These are phyloP conservation scores for Ceratobasidium sp. DNA, from an alignment of 1,284 basidiomycete species.

Conservation along the genomic window DNA sequence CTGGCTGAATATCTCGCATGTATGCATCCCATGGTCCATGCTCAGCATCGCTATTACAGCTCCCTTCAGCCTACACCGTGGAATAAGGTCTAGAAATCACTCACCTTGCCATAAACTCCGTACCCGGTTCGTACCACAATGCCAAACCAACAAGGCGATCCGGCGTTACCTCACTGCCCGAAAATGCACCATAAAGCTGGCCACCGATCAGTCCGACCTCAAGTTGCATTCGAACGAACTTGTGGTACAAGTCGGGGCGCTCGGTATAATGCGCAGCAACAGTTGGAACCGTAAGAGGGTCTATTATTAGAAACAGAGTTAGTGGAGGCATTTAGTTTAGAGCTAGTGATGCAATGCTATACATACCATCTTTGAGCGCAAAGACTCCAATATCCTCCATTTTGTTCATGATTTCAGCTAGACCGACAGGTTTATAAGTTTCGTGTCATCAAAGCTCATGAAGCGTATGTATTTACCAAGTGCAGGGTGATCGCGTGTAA, in stretches of 20 bases:
- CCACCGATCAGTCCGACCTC: constrained; percentile 7
- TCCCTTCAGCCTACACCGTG: neutral
- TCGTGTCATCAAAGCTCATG: neutral
- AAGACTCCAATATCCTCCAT: neutral
- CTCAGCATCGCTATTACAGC: neutral
- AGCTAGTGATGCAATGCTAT: neutral
- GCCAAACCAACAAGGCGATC: constrained; percentile 2
- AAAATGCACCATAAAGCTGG: constrained; percentile 7
- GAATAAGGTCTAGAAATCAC: neutral
- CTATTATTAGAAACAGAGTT: neutral
- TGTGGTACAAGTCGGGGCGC: constrained; percentile 1
- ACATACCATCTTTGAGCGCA: constrained; percentile 4
- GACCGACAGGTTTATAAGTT: neutral
- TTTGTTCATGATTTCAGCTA: neutral
- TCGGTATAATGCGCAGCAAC: neutral
- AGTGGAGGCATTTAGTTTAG: neutral
- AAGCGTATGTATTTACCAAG: neutral
- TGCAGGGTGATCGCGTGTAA: neutral
- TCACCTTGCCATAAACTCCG: constrained; percentile 12
- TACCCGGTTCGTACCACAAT: constrained; percentile 17
- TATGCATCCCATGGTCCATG: constrained; percentile 5
- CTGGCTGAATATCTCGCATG: neutral
- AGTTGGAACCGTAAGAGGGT: constrained; percentile 15
- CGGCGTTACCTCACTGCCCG: neutral
- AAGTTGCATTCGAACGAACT: constrained; percentile 16